Base-by-base conservation (phyloP, 106 monocot species). In the Hemerocallis citrina region DNA sequence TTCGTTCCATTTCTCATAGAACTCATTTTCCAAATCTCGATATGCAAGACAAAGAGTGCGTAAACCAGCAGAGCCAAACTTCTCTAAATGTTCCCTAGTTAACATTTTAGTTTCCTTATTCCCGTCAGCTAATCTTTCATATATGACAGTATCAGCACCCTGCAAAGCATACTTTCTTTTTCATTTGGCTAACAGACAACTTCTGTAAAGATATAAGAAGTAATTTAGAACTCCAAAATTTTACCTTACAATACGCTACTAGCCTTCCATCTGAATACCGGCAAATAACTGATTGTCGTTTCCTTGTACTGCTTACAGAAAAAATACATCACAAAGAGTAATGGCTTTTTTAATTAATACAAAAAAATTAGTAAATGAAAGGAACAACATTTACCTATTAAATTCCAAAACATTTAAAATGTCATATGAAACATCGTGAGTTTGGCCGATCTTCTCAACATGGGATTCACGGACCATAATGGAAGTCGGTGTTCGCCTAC, bases 61-160 rank as follows among this genome's bases (percentile, higher is more conserved):
- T 42, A 93, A 61, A 34, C 93, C 93, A 71, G 93, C 66, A 69
- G 88, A 84, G 40, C 93, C 93, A 82, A 79, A 93, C 35, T 74
- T 62, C 61, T 93, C 93, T 40, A 93, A 38, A 76, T 93, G 93
- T 17, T 88, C 85, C 63, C 84, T 78, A 19, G 84, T 81, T 59
- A 68, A 20, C 36, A 68, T 76, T 56, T 76, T 85, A 1, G 77
- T 77, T 16, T 77, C 70, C 44, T 74, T 34, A 73, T 70, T 75
- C 32, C 74, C 74, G 52, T 72, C 59, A 38, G 68, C 75, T 41
- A 93, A 73, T 76, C 93, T 78, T 70, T 93, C 93, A 72, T 72
- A 93, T 64, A 93, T 79, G 29, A 93, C 93, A 32, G 78, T 85
- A 73, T 93, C 93, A 65, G 93, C 93, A 67, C 93, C 93, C 93